Percentiles rank a stretch among this genome's conserved stretches.
Conservation (phyloP, 169 alveolate species). For the Pseudocohnilembus persalinus region DNA sequence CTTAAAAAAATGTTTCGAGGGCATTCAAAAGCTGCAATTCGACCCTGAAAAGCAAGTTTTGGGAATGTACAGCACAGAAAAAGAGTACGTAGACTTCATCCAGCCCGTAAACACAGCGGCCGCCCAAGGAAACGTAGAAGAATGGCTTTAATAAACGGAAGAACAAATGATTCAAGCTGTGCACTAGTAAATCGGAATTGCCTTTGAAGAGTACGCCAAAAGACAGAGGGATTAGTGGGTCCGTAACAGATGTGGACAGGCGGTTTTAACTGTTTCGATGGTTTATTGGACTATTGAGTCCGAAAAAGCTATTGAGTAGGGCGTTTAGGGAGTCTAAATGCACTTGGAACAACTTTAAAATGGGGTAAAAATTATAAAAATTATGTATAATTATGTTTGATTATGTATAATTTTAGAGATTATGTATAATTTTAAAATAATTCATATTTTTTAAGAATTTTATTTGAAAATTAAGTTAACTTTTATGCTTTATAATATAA, state of each 20-base stretch:
- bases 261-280: slow-evolving; percentile 82
- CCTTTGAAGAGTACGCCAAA: slow-evolving; percentile 80
- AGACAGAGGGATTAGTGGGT: slow-evolving; percentile 88
- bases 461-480: too few relatives aligned
- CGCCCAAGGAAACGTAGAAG: slow-evolving; percentile 91
- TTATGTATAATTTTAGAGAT: too few relatives aligned
- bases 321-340: slow-evolving; percentile 59
- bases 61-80: slow-evolving; percentile 61
- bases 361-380: too few relatives aligned
- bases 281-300: slow-evolving; percentile 89
- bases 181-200: slow-evolving; percentile 67
- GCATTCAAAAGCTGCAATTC: slow-evolving; percentile 60
- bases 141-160: slow-evolving; percentile 90
- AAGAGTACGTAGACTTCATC: slow-evolving; percentile 42
- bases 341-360: slow-evolving; percentile 43
- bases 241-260: slow-evolving; percentile 88
- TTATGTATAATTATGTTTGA: too few relatives aligned
- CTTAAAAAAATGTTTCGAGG: slow-evolving; percentile 94
- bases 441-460: too few relatives aligned
- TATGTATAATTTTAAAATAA: too few relatives aligned
- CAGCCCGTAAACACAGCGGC: slow-evolving; percentile 54
- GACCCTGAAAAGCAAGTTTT: slow-evolving; percentile 41
- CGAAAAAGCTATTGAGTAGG: slow-evolving; percentile 67
- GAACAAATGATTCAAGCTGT: slow-evolving; percentile 82
- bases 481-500: too few relatives aligned